A percentile compares a stretch with the other conserved stretches of the same genome.
Conservation (phyloP, 2,329 filamentous ascomycete genomes). For the Chrysosphaeria jannelii region DNA sequence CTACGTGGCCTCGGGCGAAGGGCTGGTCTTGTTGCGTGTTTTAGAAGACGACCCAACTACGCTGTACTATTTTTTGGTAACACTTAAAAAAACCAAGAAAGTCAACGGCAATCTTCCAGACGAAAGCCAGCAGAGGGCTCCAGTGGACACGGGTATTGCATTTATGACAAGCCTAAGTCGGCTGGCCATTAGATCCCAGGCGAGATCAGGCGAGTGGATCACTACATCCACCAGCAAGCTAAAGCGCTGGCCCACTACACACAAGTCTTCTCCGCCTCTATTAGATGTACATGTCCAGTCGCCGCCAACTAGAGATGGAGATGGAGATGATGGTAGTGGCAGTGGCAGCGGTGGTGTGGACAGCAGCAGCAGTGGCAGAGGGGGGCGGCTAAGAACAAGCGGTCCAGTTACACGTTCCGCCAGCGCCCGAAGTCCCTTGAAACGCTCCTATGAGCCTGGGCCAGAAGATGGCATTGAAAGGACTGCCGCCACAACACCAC, state of each 20-base stretch:
- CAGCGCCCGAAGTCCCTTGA: not conserved
- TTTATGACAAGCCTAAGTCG: conserved; percentile 2
- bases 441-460: not conserved
- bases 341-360: not conserved
- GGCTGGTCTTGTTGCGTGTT: conserved; percentile 3
- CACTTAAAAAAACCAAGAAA: too few relatives aligned
- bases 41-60: conserved; percentile 1
- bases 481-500: too few relatives aligned
- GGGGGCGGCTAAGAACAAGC: too few relatives aligned
- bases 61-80: conserved; percentile 2
- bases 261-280: not conserved
- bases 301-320: not conserved
- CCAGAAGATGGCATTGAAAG: not conserved
- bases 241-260: conserved; percentile 1
- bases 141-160: conserved; percentile 1
- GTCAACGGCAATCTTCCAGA: too few relatives aligned
- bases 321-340: not conserved
- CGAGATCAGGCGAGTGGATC: conserved; percentile 1
- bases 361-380: not conserved
- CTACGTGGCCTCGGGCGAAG: conserved; percentile 3
- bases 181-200: not conserved
- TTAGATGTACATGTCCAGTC: not conserved
- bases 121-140: too few relatives aligned
- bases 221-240: not conserved
- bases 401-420: not conserved